Evolutionary conservation across 805 yeast species (phyloP), one percentile per base, ranked within the genome.

Genomic region (Wickerhamiella dianesei): DNA sequence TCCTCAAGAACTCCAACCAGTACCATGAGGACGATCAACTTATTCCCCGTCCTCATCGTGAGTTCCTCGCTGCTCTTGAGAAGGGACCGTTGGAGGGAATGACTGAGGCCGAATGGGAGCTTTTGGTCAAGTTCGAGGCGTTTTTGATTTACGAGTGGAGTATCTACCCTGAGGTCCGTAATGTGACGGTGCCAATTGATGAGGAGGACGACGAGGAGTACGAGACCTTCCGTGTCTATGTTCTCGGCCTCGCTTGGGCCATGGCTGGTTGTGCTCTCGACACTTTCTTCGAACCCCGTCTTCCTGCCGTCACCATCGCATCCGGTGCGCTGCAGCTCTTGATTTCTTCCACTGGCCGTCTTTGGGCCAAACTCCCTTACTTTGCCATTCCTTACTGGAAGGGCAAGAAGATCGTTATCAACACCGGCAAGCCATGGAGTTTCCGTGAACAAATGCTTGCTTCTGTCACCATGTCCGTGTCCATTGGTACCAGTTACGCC

Each of bases 141-240:
- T 69, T 67, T 21, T 56, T 73, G 37, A 63, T 63, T 44, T 43
- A 52, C 37, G 63, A 56, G 48, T 72, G 70, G 59, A 74, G 79
- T 1, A 79, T 79, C 3, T 76, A 76, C 50, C 78, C 80, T 3
- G 80, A 77, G 56, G 77, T 77, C n/a, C 62, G 82, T 22, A 71
- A 80, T 8, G 72, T 75, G 25, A 70, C 74, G 4, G 73, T 69
- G 22, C 72, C 78, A 1, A 64, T 57, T 42, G 80, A 76, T 53
- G 78, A 75, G 45, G 72, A 73, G 2, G 46, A 52, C 8, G 49
- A 53, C 16, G 56, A 66, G 35, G 69, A 71, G 1, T 65, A 64
- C 42, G 77, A 76, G 46, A 75, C 77, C 3, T 51, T 74, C 45
- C 68, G 82, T 41, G 73, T 70, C 4, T 77, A 75, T 57, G 60